phyloP scores from a whole-genome alignment of 1,284 basidiomycete genomes.

The Ustilago loliicola region DNA sequence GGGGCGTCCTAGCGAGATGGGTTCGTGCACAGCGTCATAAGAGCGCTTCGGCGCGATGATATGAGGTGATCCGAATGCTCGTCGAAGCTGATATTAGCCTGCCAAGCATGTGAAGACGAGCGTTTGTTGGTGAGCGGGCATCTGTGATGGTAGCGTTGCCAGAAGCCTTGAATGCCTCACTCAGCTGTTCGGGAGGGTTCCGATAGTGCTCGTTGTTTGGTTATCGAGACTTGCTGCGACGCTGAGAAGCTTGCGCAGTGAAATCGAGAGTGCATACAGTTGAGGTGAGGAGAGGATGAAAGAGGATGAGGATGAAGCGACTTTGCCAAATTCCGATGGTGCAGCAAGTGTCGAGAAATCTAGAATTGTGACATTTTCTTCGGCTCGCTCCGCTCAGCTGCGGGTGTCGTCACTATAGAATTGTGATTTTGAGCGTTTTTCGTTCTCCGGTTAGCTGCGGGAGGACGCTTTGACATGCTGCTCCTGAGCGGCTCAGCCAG shows the following conservation, averaged over 20 bases:
- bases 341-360: not conserved
- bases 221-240: not conserved
- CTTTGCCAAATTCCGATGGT: not conserved
- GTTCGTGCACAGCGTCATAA: not conserved
- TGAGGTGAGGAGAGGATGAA: not conserved
- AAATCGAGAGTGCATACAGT: not conserved
- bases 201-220: not conserved
- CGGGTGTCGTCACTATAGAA: constrained; percentile 16
- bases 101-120: not conserved
- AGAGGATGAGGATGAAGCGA: not conserved
- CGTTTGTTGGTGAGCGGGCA: not conserved
- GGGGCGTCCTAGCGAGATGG: not conserved
- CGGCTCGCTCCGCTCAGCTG: constrained; percentile 7
- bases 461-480: not conserved
- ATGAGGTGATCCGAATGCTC: not conserved
- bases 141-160: not conserved
- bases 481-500: not conserved
- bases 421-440: not conserved
- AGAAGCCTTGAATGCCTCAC: not conserved
- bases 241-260: not conserved
- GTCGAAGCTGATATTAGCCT: not conserved
- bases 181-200: not conserved
- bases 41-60: not conserved
- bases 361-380: not conserved
- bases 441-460: not conserved